A percentile compares a stretch with the other conserved stretches of the same genome.
phyloP scores from a whole-genome alignment of 345 rosid species.

The Combretum micranthum region DNA sequence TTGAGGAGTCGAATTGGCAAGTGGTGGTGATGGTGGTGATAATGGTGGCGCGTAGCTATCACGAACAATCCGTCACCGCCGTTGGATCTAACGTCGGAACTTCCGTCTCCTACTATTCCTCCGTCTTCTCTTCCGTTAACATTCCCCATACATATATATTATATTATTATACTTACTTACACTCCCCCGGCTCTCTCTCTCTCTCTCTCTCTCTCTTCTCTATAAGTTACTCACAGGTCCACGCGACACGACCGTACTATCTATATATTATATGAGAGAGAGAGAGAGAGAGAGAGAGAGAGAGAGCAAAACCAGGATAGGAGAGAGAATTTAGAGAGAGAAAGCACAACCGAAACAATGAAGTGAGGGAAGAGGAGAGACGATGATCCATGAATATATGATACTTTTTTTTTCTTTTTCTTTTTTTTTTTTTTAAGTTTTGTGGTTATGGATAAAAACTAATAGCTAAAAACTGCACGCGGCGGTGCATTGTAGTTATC shows the following conservation, averaged over 20 bases:
- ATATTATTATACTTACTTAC: too few relatives aligned
- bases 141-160: slow-evolving; percentile 57
- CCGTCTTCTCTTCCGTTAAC: slow-evolving; percentile 57
- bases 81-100: slow-evolving; percentile 31
- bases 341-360: not conserved
- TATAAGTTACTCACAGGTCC: too few relatives aligned
- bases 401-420: too few relatives aligned
- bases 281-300: slow-evolving; percentile 4
- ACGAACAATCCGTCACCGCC: slow-evolving; percentile 20
- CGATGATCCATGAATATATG: not conserved
- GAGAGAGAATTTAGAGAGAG: not conserved
- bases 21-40: too few relatives aligned
- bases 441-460: too few relatives aligned
- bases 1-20: not conserved
- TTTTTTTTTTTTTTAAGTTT: too few relatives aligned
- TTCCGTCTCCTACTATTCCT: slow-evolving; percentile 1
- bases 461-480: too few relatives aligned
- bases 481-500: too few relatives aligned
- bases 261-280: not conserved
- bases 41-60: slow-evolving; percentile 16
- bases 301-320: not conserved
- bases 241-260: not conserved
- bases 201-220: too few relatives aligned
- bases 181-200: too few relatives aligned
- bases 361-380: not conserved